Conservation (phyloP, 805 yeast genomes). For the Tetrapisispora nanseiensis region DNA sequence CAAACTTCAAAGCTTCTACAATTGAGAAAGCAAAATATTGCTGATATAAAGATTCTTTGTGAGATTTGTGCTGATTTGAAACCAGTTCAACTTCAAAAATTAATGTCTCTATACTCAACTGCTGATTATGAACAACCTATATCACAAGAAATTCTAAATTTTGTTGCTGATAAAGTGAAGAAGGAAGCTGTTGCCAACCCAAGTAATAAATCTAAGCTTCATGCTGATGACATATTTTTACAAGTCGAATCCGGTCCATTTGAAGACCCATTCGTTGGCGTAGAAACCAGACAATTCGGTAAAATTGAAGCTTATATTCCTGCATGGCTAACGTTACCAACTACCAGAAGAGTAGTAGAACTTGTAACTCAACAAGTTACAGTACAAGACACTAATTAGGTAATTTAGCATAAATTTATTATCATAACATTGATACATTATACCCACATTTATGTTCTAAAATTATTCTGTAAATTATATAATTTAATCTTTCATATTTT, state of each 20-base stretch:
- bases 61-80: constrained; percentile 91
- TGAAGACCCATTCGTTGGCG: constrained; percentile 73
- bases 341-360: constrained; percentile 79
- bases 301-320: constrained; percentile 88
- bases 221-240: constrained; percentile 51
- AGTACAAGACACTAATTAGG: constrained; percentile 24
- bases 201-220: constrained; percentile 37
- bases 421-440: not conserved
- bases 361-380: constrained; percentile 76
- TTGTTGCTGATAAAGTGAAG: constrained; percentile 73
- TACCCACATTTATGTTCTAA: constrained; percentile 1
- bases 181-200: constrained; percentile 55
- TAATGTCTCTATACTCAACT: constrained; percentile 77
- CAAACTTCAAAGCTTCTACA: constrained; percentile 92
- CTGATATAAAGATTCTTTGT: constrained; percentile 83
- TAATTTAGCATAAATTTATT: not conserved
- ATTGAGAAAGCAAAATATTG: constrained; percentile 77
- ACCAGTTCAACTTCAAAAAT: constrained; percentile 91
- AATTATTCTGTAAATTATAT: not conserved
- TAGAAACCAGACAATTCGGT: constrained; percentile 66
- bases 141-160: constrained; percentile 66
- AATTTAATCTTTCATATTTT: not conserved
- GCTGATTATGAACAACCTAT: constrained; percentile 95
- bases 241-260: constrained; percentile 63
- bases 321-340: constrained; percentile 84